Conservation (phyloP, 2,329 filamentous ascomycete genomes). For the Teratosphaeria pseudoeucalypti region DNA sequence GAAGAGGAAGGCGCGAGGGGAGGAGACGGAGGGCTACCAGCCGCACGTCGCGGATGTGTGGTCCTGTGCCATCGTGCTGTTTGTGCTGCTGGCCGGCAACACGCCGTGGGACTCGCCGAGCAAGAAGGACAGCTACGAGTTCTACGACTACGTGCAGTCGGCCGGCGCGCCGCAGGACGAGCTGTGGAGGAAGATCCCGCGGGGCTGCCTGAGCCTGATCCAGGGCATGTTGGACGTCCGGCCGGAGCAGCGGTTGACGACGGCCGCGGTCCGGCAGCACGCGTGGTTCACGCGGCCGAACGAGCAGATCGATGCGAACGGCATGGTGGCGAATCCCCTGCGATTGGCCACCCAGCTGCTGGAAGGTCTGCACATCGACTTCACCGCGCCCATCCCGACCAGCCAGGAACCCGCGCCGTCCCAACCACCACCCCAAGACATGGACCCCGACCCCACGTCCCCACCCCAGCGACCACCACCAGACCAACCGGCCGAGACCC, state of each 20-base stretch:
- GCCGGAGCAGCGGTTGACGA: slow-evolving; percentile 63
- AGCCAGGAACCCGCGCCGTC: slow-evolving; percentile 32
- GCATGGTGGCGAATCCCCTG: slow-evolving; percentile 66
- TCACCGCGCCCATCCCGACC: slow-evolving; percentile 55
- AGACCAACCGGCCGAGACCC: slow-evolving; percentile 24
- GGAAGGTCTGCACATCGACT: slow-evolving; percentile 79
- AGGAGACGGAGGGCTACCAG: slow-evolving; percentile 51
- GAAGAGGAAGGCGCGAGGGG: slow-evolving; percentile 32
- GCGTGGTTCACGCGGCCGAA: slow-evolving; percentile 90
- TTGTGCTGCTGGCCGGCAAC: slow-evolving; percentile 88
- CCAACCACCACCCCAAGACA: slow-evolving; percentile 33
- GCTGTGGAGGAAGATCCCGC: slow-evolving; percentile 70
- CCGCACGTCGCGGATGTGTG: slow-evolving; percentile 85
- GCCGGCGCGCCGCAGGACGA: slow-evolving; percentile 62
- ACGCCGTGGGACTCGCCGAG: slow-evolving; percentile 91
- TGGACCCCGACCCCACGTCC: slow-evolving; percentile 55
- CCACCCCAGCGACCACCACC: slow-evolving; percentile 6
- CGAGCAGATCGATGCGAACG: slow-evolving; percentile 61
- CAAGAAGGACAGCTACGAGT: slow-evolving; percentile 77
- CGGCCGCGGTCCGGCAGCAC: slow-evolving; percentile 77
- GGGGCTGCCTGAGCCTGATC: slow-evolving; percentile 66
- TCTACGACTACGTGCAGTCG: slow-evolving; percentile 72
- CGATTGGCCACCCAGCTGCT: slow-evolving; percentile 91
- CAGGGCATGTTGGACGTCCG: slow-evolving; percentile 89
- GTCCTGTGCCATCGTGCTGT: slow-evolving; percentile 97